phyloP scores from a whole-genome alignment of 1,284 basidiomycete species.

The Irpex rosettiformis region DNA sequence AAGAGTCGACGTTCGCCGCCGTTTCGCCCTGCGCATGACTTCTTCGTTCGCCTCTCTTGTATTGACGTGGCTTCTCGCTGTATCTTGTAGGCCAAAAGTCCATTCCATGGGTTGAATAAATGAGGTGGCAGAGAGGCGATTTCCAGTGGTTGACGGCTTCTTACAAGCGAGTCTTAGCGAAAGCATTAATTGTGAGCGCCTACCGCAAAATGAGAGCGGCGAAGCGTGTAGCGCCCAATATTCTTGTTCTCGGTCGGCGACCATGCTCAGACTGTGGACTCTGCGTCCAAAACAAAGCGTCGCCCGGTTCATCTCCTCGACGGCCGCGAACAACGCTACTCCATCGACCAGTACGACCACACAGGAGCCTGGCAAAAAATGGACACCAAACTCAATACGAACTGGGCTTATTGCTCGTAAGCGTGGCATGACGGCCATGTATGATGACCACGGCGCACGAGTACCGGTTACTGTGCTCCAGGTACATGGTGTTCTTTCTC shows the following conservation, averaged over 20 bases:
- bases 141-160: constrained; percentile 2
- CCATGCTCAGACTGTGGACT: constrained; percentile 53
- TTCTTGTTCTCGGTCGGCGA: constrained; percentile 10
- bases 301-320: constrained; percentile 36
- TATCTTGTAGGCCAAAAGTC: constrained; percentile 59
- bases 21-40: constrained; percentile 26
- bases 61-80: constrained; percentile 13
- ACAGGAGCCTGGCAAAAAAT: constrained; percentile 43
- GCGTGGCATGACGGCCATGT: constrained; percentile 93
- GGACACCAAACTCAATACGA: constrained; percentile 85
- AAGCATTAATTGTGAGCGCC: neutral
- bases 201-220: constrained; percentile 2
- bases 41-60: constrained; percentile 19
- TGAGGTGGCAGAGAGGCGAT: neutral
- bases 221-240: constrained; percentile 3
- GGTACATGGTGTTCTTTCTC: constrained; percentile 45
- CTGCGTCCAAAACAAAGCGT: constrained; percentile 34
- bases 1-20: constrained; percentile 17
- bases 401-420: constrained; percentile 96
- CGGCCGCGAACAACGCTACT: constrained; percentile 32
- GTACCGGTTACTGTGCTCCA: constrained; percentile 94
- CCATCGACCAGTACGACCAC: constrained; percentile 28
- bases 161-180: constrained; percentile 1
- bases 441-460: constrained; percentile 86
- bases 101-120: constrained; percentile 54